These are phyloP conservation scores for Aspergillus olivimuriae DNA, from an alignment of 495 filamentous ascomycete genomes.

Conservation along the genomic window DNA sequence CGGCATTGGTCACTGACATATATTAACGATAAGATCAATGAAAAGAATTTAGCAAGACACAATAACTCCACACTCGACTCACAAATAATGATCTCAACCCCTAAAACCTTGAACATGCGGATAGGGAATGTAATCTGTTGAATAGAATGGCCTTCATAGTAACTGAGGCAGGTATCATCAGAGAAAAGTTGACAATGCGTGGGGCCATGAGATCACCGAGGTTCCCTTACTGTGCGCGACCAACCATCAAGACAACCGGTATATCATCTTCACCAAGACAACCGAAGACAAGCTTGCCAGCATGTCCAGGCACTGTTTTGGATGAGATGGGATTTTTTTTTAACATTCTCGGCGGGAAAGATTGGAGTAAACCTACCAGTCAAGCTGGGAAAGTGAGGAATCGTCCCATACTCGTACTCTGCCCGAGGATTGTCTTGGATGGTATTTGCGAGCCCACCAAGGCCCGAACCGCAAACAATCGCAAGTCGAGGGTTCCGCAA, in stretches of 20 bases:
- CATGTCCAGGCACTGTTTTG: constrained; percentile 64
- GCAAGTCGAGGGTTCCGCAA: constrained; percentile 54
- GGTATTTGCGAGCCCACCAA: constrained; percentile 59
- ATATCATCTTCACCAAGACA: constrained; percentile 48
- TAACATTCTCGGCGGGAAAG: not conserved
- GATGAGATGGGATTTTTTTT: not conserved
- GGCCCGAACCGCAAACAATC: constrained; percentile 69
- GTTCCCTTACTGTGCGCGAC: constrained; percentile 61
- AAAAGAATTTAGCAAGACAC: too few relatives aligned
- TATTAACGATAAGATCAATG: too few relatives aligned
- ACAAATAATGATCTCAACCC: constrained; percentile 59
- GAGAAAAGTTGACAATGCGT: too few relatives aligned
- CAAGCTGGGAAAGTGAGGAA: constrained; percentile 60
- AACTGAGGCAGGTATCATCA: too few relatives aligned
- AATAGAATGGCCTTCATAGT: constrained; percentile 71
- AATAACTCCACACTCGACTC: too few relatives aligned
- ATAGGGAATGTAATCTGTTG: constrained; percentile 63
- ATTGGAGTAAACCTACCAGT: constrained; percentile 45
- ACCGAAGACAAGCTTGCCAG: constrained; percentile 68
- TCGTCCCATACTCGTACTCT: constrained; percentile 55
- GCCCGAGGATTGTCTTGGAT: constrained; percentile 45
- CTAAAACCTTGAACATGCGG: constrained; percentile 62
- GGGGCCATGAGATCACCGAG: too few relatives aligned
- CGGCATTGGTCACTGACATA: constrained; percentile 72
- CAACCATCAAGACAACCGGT: constrained; percentile 66